Conservation (phyloP, 2,329 filamentous ascomycete genomes). For the Teratosphaeria destructans region DNA sequence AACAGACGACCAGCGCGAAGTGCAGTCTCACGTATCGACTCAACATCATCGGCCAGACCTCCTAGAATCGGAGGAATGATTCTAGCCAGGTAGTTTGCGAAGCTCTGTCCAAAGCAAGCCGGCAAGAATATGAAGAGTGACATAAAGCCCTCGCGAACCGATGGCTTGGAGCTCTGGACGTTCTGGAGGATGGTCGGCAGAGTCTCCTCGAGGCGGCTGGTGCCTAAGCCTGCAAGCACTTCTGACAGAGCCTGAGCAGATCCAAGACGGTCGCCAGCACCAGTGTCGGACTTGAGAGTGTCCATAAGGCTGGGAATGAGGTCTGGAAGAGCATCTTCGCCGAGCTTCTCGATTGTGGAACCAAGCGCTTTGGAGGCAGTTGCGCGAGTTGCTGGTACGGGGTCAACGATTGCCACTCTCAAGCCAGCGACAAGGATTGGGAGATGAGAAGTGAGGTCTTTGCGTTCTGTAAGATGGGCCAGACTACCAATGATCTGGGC, state of each 20-base stretch:
- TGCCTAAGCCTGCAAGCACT: slow-evolving; percentile 89
- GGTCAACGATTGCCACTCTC: slow-evolving; percentile 81
- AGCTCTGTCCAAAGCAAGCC: slow-evolving; percentile 97
- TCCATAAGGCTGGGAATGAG: slow-evolving; percentile 97
- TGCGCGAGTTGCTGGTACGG: slow-evolving; percentile 89
- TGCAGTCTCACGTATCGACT: slow-evolving; percentile 94
- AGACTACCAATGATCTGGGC: slow-evolving; percentile 96
- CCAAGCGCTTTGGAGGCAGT: slow-evolving; percentile 93
- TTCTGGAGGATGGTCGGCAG: slow-evolving; percentile 94
- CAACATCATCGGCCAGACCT: slow-evolving; percentile 88
- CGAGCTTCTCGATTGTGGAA: slow-evolving; percentile 94
- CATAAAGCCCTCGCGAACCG: slow-evolving; percentile 97
- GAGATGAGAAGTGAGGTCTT: slow-evolving; percentile 81
- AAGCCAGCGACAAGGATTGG: slow-evolving; percentile 87
- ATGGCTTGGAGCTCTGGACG: slow-evolving; percentile 77
- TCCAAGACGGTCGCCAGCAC: slow-evolving; percentile 88
- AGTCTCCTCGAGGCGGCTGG: slow-evolving; percentile 84
- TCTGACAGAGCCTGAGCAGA: slow-evolving; percentile 94
- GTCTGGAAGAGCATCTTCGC: slow-evolving; percentile 91
- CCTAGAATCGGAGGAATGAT: slow-evolving; percentile 93
- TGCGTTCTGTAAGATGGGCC: slow-evolving; percentile 91
- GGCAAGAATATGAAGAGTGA: slow-evolving; percentile 98
- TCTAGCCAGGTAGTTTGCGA: slow-evolving; percentile 85
- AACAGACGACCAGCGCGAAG: slow-evolving; percentile 84
- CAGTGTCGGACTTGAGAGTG: slow-evolving; percentile 92